Percentiles rank a stretch among this genome's conserved stretches.
Evolutionary conservation across 345 rosid genomes (phyloP).

Genomic region (Arabidopsis suecica): DNA sequence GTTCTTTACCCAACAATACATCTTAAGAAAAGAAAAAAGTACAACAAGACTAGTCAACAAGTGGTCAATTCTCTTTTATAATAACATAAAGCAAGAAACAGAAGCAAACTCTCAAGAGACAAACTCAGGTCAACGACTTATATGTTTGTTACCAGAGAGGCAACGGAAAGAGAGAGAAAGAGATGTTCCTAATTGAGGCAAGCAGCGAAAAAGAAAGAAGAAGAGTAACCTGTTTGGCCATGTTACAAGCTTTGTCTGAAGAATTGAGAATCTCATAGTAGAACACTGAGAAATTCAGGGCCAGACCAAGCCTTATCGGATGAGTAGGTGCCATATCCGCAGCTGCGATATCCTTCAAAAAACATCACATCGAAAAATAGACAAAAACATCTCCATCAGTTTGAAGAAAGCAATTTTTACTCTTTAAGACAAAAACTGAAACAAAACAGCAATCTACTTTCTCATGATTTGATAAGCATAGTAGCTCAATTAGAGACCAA

Average conservation of each 20-base stretch:
- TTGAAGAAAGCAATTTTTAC: not conserved
- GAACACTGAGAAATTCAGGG: conserved; percentile 86
- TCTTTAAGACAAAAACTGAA: not conserved
- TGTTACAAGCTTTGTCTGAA: conserved; percentile 89
- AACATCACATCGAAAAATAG: not conserved
- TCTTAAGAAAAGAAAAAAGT: not conserved
- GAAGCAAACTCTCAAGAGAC: conserved; percentile 1
- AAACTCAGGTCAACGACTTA: conserved; percentile 15
- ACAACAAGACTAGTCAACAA: conserved; percentile 17
- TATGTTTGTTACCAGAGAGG: not conserved
- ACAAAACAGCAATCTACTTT: not conserved
- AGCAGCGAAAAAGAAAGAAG: not conserved
- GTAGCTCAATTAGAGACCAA: conserved; percentile 11
- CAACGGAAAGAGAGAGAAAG: not conserved
- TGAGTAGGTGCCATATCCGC: conserved; percentile 92
- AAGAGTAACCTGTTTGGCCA: conserved; percentile 84
- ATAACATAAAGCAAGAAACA: conserved; percentile 14
- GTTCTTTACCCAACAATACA: conserved; percentile 13
- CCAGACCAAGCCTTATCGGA: conserved; percentile 87
- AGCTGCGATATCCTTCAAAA: conserved; percentile 64
- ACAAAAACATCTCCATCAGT: conserved; percentile 31
- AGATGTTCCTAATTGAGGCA: not conserved
- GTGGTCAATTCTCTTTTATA: conserved; percentile 29
- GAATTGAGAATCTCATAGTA: conserved; percentile 92
- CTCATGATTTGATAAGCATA: conserved; percentile 2